These are phyloP conservation scores for Brassica juncea DNA, from an alignment of 345 rosid species.

Conservation along the genomic window DNA sequence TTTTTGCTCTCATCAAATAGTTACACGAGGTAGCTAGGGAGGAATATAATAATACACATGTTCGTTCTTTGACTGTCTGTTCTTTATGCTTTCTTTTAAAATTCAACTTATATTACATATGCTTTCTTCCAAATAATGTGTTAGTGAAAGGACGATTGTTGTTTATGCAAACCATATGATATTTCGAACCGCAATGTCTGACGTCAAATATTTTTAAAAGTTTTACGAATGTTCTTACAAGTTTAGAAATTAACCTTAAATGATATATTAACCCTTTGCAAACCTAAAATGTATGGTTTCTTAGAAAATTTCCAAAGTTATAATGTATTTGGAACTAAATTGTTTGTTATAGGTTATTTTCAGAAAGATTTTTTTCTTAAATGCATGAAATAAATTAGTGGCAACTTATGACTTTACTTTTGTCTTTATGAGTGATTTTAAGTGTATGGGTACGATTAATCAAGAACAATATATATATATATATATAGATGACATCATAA, in stretches of 20 bases:
- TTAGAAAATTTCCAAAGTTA: not conserved
- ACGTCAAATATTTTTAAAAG: not conserved
- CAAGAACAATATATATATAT: not conserved
- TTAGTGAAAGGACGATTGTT: not conserved
- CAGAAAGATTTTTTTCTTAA: not conserved
- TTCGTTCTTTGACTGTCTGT: not conserved
- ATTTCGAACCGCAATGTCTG: not conserved
- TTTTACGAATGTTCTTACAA: not conserved
- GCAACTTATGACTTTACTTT: not conserved
- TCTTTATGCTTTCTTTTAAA: not conserved
- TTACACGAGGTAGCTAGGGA: slow-evolving; percentile 1
- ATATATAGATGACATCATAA: not conserved
- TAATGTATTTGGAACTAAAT: not conserved
- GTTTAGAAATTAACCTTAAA: not conserved
- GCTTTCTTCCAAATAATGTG: not conserved
- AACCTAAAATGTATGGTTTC: not conserved
- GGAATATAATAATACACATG: not conserved
- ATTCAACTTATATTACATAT: not conserved
- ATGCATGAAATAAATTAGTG: not conserved
- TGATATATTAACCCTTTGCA: not conserved
- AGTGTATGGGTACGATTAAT: not conserved
- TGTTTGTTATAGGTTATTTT: not conserved
- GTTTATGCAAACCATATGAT: not conserved
- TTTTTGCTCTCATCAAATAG: not conserved
- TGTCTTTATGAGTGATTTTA: not conserved